Base-by-base conservation (phyloP, 176 grass and related monocot species). In the Triticum turgidum region DNA sequence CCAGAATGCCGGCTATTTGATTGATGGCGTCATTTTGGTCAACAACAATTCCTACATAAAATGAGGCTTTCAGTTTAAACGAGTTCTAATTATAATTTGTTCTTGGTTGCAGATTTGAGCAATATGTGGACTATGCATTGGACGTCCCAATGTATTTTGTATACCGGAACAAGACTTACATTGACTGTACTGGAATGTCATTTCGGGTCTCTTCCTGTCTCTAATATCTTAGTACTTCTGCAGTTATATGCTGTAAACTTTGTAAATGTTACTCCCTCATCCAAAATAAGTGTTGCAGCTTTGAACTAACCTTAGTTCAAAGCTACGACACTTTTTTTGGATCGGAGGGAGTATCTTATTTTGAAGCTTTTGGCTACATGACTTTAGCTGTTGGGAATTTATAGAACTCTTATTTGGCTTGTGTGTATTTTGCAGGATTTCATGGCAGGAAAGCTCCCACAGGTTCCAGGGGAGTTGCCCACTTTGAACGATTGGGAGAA, bases 91-190 rank as follows among this genome's bases (percentile, higher is more conserved):
- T 65, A 79, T 51, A 83, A 5, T 83, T 77, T 72, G 27, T 80
- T 45, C 10, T 87, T 64, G 52, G 45, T 56, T 54, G 44, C 92
- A 99, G 97, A 86, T 99, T 99, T 89, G 97, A 99, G 77, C 85
- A 69, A 74, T 99, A 99, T 59, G 92, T 99, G 87, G 94, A 99
- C 74, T 97, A 96, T 87, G 97, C 94, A 21, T 88, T 99, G 45
- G 94, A 99, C 82, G 94, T 94, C 13, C 97, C 97, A 9, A 99
- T 99, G 94, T 99, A 99, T 87, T 99, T 99, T 76, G 92, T 99
- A 61, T 99, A 99, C 61, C 88, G 94, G 73, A 99, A 99, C 47
- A 93, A 99, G 83, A 93, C 84, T 63, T 99, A 97, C 70, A 89
- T 99, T 82, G 90, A 99, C 87, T 97, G 97, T 90, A 93, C 85